Conservation (phyloP, 768 basidiomycete genomes). For the Auricularia auricula-judae region DNA sequence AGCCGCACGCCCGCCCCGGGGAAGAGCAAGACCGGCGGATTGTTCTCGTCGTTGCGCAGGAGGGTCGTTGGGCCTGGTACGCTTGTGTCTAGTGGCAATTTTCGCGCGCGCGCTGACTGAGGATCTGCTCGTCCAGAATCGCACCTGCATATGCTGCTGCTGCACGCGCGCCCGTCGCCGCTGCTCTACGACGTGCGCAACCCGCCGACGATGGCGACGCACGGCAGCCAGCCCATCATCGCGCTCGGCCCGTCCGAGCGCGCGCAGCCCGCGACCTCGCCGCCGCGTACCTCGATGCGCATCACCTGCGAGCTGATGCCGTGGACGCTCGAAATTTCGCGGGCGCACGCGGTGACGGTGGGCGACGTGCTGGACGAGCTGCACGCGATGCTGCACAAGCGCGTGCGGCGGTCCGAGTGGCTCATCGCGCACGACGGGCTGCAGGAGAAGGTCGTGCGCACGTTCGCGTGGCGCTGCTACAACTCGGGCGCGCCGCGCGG, state of each 20-base stretch:
- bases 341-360: conserved; percentile 4
- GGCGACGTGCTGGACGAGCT: conserved; percentile 8
- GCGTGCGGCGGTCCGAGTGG: conserved; percentile 3
- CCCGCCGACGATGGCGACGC: background rate
- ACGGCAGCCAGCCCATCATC: background rate
- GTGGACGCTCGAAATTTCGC: conserved; percentile 5
- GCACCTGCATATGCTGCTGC: background rate
- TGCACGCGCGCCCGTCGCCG: background rate
- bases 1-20: background rate
- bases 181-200: background rate
- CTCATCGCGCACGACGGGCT: background rate
- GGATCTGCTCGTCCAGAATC: background rate
- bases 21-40: background rate
- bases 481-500: conserved; percentile 2
- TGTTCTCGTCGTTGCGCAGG: background rate
- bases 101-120: background rate
- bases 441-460: conserved; percentile 2
- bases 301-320: conserved; percentile 5
- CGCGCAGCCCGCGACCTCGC: conserved; percentile 1
- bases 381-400: conserved; percentile 3
- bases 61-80: background rate
- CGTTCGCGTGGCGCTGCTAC: conserved; percentile 6
- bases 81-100: background rate
- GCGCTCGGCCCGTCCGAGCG: conserved; percentile 1
- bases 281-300: background rate